Base-by-base conservation (phyloP, 129 eudicot genomes). In the sunflower (Helianthus annuus) region DNA sequence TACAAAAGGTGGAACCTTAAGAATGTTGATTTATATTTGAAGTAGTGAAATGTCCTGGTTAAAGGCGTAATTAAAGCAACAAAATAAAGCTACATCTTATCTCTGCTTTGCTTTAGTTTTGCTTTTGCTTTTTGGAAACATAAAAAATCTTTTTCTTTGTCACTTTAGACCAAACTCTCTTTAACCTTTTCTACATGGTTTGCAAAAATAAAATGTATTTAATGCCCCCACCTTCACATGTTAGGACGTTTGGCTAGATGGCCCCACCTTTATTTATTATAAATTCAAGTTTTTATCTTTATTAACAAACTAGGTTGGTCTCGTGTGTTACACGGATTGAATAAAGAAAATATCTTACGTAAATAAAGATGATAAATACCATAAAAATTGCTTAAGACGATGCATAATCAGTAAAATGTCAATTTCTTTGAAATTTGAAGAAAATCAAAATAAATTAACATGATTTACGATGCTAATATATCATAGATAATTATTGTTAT, bases 151-250 rank as follows among this genome's bases (percentile, higher is more conserved):
- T 75, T 80, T 69, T 68, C 84, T 69, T 75, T 55, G 77, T 80
- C 55, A 80, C 84, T 80, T 74, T 83, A 81, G 82, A 78, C 88
- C 88, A 80, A 79, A 66, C 78, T 67, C 76, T 62, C 57, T 79
- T 73, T 66, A 76, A 78, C 51, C 76, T 52, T 71, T 80, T 66
- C 75, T 52, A 27, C 69, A 49, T 68, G 64, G 80, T 62, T 68
- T 44, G 80, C 62, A 11, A 67, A 68, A 79, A 79, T 75, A 72
- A 67, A 70, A 45, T 60, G 70, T 63, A 69, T 73, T 79, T 66
- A 69, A 42, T 68, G 61, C 68, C 74, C 73, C 62, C 76, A 78
- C 40, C 59, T 80, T 80, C 84, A 69, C 68, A 53, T 74, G 80
- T 74, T 64, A 53, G 24, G 66, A 51, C 69, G 38, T 48, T 59